Conservation (phyloP, 2,329 filamentous ascomycete species). For the Bimuria novae-zelandiae region DNA sequence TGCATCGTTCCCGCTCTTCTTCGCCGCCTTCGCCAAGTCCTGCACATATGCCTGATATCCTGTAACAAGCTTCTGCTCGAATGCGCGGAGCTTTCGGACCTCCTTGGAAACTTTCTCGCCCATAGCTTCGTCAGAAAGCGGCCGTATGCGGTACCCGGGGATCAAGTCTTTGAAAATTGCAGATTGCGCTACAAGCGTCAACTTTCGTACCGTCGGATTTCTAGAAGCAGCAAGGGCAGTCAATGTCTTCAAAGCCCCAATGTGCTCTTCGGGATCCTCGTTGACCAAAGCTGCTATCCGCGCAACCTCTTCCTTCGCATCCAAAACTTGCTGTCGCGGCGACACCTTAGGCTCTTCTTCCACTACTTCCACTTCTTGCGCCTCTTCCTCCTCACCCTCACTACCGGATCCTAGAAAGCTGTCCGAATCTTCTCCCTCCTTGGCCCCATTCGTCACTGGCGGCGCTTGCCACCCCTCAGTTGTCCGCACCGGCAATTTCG, state of each 20-base stretch:
- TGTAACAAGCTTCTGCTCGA: slow-evolving; percentile 83
- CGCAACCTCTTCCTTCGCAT: slow-evolving; percentile 91
- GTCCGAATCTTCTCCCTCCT: slow-evolving; percentile 61
- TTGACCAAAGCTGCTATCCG: slow-evolving; percentile 80
- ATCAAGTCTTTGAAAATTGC: slow-evolving; percentile 95
- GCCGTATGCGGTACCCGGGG: slow-evolving; percentile 91
- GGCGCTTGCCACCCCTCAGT: slow-evolving; percentile 74
- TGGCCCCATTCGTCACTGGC: slow-evolving; percentile 49
- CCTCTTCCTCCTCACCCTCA: slow-evolving; percentile 55
- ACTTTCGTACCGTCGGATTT: slow-evolving; percentile 77
- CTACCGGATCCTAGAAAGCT: slow-evolving; percentile 66
- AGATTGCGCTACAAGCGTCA: slow-evolving; percentile 84
- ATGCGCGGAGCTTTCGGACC: slow-evolving; percentile 77
- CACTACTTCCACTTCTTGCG: slow-evolving; percentile 45
- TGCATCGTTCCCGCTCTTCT: slow-evolving; percentile 54
- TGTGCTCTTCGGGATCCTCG: slow-evolving; percentile 91
- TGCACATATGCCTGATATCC: slow-evolving; percentile 86
- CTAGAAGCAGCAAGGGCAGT: slow-evolving; percentile 72
- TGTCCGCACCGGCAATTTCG: slow-evolving; percentile 83
- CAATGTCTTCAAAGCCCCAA: slow-evolving; percentile 76
- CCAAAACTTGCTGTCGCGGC: slow-evolving; percentile 76
- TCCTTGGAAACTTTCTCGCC: slow-evolving; percentile 88
- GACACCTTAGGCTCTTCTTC: slow-evolving; percentile 68
- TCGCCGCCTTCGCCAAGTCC: slow-evolving; percentile 70
- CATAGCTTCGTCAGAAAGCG: slow-evolving; percentile 73